A percentile compares a stretch with the other conserved stretches of the same genome.
phyloP scores from a whole-genome alignment of 2,329 filamentous ascomycete genomes.

The Xylariaceae sp. region DNA sequence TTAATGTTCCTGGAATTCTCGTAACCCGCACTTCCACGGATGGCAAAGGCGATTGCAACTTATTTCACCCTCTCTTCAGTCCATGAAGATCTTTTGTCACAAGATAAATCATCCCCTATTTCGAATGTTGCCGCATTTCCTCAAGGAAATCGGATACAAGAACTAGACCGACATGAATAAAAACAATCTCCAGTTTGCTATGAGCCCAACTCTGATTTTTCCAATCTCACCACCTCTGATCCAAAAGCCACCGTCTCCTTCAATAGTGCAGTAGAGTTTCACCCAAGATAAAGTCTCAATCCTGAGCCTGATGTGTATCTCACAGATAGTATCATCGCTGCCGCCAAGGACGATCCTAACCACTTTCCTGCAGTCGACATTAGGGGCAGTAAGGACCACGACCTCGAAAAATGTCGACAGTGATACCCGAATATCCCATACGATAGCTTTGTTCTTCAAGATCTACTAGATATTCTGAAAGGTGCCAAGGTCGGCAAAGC shows the following conservation, averaged over 20 bases:
- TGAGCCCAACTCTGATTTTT: conserved; percentile 34
- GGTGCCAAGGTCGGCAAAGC: conserved; percentile 22
- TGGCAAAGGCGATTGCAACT: conserved; percentile 35
- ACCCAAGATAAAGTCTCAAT: conserved; percentile 42
- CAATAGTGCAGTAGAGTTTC: conserved; percentile 42
- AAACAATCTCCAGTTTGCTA: conserved; percentile 40
- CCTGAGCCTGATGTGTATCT: conserved; percentile 42
- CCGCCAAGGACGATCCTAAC: conserved; percentile 31
- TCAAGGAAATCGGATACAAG: conserved; percentile 38
- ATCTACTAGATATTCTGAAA: conserved; percentile 37
- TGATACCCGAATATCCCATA: conserved; percentile 29
- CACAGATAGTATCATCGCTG: conserved; percentile 31
- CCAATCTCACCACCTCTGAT: conserved; percentile 37
- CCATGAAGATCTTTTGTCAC: conserved; percentile 40
- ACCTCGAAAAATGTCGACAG: conserved; percentile 39
- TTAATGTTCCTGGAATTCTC: no score
- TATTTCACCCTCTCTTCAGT: conserved; percentile 35
- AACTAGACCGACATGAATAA: conserved; percentile 40
- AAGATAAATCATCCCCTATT: conserved; percentile 40
- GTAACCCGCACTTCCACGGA: conserved; percentile 39
- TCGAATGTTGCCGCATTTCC: conserved; percentile 36
- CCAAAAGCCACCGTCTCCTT: conserved; percentile 37
- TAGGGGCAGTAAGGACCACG: conserved; percentile 42
- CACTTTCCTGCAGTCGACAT: conserved; percentile 40
- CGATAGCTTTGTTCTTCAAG: conserved; percentile 39